Conservation (phyloP, 208 protist species). For the Histomonas meleagridis region DNA sequence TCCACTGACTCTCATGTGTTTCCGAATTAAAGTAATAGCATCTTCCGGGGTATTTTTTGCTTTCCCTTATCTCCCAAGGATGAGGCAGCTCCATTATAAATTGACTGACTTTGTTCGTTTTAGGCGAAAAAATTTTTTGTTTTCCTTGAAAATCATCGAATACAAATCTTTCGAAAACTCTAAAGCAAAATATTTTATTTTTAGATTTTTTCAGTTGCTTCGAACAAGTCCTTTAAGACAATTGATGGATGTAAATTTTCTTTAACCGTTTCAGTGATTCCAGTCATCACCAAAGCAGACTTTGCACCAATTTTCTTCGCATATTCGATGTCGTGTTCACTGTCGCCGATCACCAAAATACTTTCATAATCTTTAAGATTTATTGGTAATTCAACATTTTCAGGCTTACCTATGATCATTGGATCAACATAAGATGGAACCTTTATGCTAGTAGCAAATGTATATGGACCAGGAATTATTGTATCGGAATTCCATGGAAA, state of each 20-base stretch:
- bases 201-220: no score
- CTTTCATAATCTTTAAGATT: no score
- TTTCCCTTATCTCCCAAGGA: background rate
- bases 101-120: no score
- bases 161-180: no score
- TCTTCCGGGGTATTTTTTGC: slow-evolving; percentile 2
- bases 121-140: no score
- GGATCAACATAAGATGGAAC: background rate
- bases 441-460: background rate
- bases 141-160: no score
- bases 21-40: background rate
- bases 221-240: no score
- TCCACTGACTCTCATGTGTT: background rate
- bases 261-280: no score
- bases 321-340: background rate
- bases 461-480: background rate
- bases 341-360: background rate
- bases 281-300: background rate
- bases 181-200: no score
- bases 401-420: background rate
- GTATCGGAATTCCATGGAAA: background rate
- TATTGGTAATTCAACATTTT: no score
- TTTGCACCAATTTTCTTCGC: background rate
- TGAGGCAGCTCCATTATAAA: no score
- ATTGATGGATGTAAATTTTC: no score